Evolutionary conservation across 345 rosid species (phyloP).

Genomic region (Rhizophora mangle): DNA sequence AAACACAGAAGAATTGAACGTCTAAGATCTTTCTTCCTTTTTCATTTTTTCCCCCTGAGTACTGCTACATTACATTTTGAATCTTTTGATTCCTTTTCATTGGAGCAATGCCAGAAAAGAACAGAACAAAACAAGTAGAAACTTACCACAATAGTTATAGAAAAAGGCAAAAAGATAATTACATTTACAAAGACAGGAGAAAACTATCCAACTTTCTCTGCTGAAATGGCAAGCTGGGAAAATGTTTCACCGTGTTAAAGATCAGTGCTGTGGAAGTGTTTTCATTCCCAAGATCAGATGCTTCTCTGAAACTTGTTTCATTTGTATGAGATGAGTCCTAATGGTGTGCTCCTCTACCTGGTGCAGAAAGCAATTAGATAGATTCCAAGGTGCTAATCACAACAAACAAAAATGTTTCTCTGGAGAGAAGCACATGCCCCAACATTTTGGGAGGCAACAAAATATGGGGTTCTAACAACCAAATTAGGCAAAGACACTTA

Average conservation of each 20-base stretch:
- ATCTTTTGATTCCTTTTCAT: conserved; percentile 29
- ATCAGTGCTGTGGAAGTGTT: conserved; percentile 34
- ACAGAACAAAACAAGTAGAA: conserved; percentile 23
- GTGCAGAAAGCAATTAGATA: conserved; percentile 7
- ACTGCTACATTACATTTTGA: conserved; percentile 20
- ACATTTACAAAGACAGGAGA: conserved; percentile 32
- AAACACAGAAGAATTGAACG: not conserved
- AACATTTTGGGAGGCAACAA: not conserved
- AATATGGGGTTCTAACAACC: too few species aligned
- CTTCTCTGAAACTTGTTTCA: conserved; percentile 46
- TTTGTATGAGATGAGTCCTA: conserved; percentile 59
- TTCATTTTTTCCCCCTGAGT: not conserved
- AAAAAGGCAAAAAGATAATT: conserved; percentile 20
- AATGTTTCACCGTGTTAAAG: conserved; percentile 30
- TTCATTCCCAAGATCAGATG: conserved; percentile 26
- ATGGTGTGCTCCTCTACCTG: conserved; percentile 31
- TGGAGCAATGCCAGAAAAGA: conserved; percentile 13
- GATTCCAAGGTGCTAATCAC: not conserved
- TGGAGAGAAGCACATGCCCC: too few species aligned
- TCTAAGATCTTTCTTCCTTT: conserved; percentile 6
- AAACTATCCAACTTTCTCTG: conserved; percentile 16
- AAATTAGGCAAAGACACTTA: too few species aligned
- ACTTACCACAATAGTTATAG: conserved; percentile 14
- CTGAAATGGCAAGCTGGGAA: conserved; percentile 14
- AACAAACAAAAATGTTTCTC: not conserved